Conservation (phyloP, 129 eudicot genomes). For the Saussurea involucrata region DNA sequence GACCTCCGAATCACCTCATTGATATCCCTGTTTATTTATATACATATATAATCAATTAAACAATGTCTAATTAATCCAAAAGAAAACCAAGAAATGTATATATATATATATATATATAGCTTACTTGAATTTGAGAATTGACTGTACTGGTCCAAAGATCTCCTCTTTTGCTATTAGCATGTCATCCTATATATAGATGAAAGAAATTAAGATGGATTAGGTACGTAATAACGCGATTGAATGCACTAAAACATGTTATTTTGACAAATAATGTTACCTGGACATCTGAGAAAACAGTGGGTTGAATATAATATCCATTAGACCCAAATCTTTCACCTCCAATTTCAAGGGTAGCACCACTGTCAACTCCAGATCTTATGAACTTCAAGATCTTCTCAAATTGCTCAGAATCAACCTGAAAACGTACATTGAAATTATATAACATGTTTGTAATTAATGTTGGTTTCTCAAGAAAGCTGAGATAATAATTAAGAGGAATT, state of each 20-base stretch:
- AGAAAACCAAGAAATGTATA: neutral
- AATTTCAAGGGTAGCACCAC: conserved; percentile 50
- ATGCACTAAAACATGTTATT: neutral
- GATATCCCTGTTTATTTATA: conserved; percentile 22
- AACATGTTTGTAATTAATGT: neutral
- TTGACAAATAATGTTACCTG: conserved; percentile 26
- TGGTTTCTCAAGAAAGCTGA: neutral
- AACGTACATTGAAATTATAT: neutral
- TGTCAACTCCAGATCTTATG: conserved; percentile 41
- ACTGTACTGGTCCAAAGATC: conserved; percentile 56
- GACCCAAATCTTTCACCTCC: conserved; percentile 55
- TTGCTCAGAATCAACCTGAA: conserved; percentile 44
- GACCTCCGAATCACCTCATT: conserved; percentile 40
- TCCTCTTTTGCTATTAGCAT: conserved; percentile 56
- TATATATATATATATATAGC: neutral
- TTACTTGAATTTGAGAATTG: conserved; percentile 55
- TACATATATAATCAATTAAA: neutral
- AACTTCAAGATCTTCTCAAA: conserved; percentile 51
- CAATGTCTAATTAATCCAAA: neutral
- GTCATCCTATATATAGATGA: conserved; percentile 41
- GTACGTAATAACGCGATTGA: neutral
- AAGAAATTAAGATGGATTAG: neutral
- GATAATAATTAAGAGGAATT: no score
- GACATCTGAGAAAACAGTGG: conserved; percentile 54
- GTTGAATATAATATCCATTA: conserved; percentile 48